Evolutionary conservation across 2,329 filamentous ascomycete species (phyloP).

Genomic region (Cladosporium austrohemisphaericum): DNA sequence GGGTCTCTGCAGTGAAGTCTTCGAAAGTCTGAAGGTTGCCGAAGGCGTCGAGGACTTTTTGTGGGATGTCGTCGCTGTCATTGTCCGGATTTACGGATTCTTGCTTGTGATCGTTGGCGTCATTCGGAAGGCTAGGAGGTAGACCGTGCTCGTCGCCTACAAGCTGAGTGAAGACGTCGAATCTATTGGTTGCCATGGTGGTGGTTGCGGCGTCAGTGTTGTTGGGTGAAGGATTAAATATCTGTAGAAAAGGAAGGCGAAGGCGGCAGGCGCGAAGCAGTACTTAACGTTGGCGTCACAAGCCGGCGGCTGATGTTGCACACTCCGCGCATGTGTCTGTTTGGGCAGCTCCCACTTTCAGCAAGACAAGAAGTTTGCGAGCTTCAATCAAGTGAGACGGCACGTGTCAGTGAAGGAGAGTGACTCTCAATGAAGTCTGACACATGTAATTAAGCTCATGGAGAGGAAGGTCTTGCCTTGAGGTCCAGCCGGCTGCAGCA

Average conservation of each 20-base stretch:
- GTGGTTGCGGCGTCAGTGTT: not conserved
- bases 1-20: not conserved
- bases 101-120: not conserved
- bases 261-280: not conserved
- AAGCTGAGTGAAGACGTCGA: slow-evolving; percentile 9
- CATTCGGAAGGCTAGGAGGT: not conserved
- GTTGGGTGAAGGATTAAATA: not conserved
- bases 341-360: no score
- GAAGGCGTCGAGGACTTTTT: slow-evolving; percentile 5
- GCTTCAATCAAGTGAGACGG: no score
- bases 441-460: no score
- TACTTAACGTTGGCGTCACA: no score
- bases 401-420: no score
- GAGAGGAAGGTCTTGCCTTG: no score
- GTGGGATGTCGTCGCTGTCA: not conserved
- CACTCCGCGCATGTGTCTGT: no score
- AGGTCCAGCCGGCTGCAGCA: no score
- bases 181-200: slow-evolving; percentile 2
- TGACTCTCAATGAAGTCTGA: no score
- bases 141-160: slow-evolving; percentile 25
- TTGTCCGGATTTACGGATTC: not conserved
- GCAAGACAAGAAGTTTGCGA: no score
- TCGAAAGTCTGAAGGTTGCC: slow-evolving; percentile 7
- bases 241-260: no score
- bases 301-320: no score